Evolutionary conservation across 306 rosid species (phyloP), one percentile per base, ranked within the genome.

Genomic region (Prunus davidiana): DNA sequence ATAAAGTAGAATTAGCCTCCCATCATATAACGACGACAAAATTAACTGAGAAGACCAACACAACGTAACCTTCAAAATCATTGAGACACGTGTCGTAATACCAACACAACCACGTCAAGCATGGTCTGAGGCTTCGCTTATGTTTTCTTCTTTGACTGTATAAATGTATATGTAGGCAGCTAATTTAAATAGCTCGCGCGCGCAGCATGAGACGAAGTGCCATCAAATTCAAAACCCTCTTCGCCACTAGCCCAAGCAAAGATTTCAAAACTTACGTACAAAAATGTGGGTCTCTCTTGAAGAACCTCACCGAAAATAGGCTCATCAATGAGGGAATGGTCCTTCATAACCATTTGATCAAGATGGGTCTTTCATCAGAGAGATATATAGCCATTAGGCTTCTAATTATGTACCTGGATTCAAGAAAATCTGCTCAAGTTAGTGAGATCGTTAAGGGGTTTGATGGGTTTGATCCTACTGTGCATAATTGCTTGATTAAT

Each of bases 331-430:
- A 74, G 25, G 78, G 78, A 74, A 60, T 14, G 11, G 60, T 30
- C 61, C 41, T 74, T 19, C 78, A 74, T 49, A 55, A 41, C 49
- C 61, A 19, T 46, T 49, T 74, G 69, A 28, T 74, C 70, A 74
- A 74, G 47, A 74, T 32, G 45, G 78, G 78, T 74, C 56, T 74
- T 19, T 74, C 78, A 20, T 74, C 78, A 3, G 61, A 74, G 19
- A 61, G 69, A 19, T 47, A 18, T 28, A 62, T 74, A 18, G 70
- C 78, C 78, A 19, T 74, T 12, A 62, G 57, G 67, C 78, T 74
- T 46, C 78, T 74, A n/a, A 61, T 52, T 14, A 61, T 74, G 70
- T 62, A 74, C 61, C 20, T 74, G 25, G 67, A 74, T 16, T 19
- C 30, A 12, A 46, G 69, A 47, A 74, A 20, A 61, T 49, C 49